A percentile compares a stretch with the other conserved stretches of the same genome.
These are phyloP conservation scores for Iodosphaeria phyllophila DNA, from an alignment of 2,329 filamentous ascomycete species.

Conservation along the genomic window DNA sequence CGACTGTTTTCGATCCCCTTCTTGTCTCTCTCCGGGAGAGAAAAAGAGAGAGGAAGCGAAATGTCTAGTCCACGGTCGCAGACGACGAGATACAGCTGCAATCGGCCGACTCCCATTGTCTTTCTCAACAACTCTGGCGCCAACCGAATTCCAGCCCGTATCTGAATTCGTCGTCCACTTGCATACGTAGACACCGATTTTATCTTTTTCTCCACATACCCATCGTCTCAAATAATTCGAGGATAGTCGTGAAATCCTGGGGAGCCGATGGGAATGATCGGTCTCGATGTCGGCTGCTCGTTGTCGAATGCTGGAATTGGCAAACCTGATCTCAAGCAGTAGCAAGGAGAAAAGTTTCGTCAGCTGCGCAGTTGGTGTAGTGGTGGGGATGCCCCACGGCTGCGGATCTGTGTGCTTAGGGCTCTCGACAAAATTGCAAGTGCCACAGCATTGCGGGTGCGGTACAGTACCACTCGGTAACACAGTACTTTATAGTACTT, in stretches of 20 bases:
- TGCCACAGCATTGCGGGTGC: too few relatives aligned
- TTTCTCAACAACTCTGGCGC: constrained; percentile 5
- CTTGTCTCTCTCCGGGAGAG: constrained; percentile 1
- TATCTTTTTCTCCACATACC: constrained; percentile 43
- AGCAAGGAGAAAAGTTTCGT: constrained; percentile 2
- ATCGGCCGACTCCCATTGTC: constrained; percentile 1
- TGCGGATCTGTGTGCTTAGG: too few relatives aligned
- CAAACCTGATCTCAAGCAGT: too few relatives aligned
- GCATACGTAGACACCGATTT: constrained; percentile 19
- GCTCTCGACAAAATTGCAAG: too few relatives aligned
- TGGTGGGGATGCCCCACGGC: too few relatives aligned
- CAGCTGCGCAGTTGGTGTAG: too few relatives aligned
- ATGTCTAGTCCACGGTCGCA: constrained; percentile 3
- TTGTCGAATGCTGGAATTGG: too few relatives aligned
- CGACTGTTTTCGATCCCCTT: not conserved
- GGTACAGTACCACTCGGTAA: too few relatives aligned
- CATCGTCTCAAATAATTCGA: constrained; percentile 33
- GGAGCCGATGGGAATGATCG: constrained; percentile 20
- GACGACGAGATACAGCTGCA: constrained; percentile 1
- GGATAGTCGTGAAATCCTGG: constrained; percentile 10
- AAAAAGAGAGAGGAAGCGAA: constrained; percentile 1
- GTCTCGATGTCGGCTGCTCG: constrained; percentile 17
- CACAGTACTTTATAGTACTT: too few relatives aligned
- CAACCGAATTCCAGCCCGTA: too few relatives aligned
- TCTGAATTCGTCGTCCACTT: too few relatives aligned